Base-by-base conservation (phyloP, 805 yeast genomes). In the Cyberlindnera samutprakarnensis region DNA sequence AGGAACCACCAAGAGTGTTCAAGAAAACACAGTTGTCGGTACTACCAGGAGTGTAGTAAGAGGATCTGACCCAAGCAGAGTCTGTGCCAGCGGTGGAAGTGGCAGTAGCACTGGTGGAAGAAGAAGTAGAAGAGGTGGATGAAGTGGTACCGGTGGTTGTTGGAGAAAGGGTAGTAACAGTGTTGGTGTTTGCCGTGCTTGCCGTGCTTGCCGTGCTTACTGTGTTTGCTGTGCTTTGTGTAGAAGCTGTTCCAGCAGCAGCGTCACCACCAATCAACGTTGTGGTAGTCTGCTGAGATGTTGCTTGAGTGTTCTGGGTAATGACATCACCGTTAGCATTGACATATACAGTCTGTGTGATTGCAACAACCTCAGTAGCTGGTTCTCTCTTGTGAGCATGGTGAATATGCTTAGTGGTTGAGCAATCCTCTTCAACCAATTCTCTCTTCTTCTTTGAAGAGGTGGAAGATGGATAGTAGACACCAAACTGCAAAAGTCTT, bases 1-100 rank as follows among this genome's bases (percentile, higher is more conserved):
- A 87, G 26, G 78, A 65, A 33, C 94, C 95, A 61, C 98, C 98
- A 52, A 66, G 64, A 61, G 82, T 73, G 78, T 90, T 90, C 64
- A 88, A 65, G 75, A 92, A 88, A 25, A 76, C 77, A 44, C 75
- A 63, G 59, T 87, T 87, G 49, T 70, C 63, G 32, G 87, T 61
- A 26, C 78, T 62, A 42, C 88, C 88, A 40, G 88, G 76, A 14
- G 68, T 61, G 70, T 71, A 90, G 70, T 79, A 82, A 11, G 94
- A 73, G 36, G 59, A 59, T 72, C 94, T 79, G 27, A 61, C 51
- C 95, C 96, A 90, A 36, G 59, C 71, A 51, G 68, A 53, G 20
- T 67, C 47, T 24, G 62, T 53, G 17, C 66, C 36, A 15, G 63
- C 22, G 18, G 69, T 28, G 6, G 60, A 32, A 10, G 58, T 21